Conservation (phyloP, 2,329 filamentous ascomycete species). For the Neodidymelliopsis sp. region DNA sequence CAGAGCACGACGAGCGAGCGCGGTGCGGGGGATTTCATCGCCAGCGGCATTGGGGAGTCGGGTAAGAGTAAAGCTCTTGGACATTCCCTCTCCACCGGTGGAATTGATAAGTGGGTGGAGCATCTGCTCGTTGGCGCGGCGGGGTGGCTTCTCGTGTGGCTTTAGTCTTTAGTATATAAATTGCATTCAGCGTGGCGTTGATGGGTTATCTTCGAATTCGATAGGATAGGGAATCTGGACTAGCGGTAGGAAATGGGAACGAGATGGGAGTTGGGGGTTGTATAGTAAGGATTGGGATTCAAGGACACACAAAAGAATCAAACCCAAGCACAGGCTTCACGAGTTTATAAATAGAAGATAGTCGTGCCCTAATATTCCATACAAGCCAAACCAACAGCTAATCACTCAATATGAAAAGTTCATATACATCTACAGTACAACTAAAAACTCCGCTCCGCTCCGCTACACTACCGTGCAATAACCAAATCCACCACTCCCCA, state of each 20-base stretch:
- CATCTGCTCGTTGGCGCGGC: conserved; percentile 33
- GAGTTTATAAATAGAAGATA: too few species aligned
- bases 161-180: conserved; percentile 27
- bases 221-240: not conserved
- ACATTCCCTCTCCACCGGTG: conserved; percentile 11
- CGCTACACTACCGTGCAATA: too few species aligned
- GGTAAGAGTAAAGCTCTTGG: conserved; percentile 12
- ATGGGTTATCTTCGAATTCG: not conserved
- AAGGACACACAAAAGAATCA: not conserved
- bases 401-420: not conserved
- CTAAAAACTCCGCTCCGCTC: too few species aligned
- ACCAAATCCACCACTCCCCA: too few species aligned
- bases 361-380: too few species aligned
- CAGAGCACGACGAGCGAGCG: conserved; percentile 10
- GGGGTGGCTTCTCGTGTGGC: conserved; percentile 38
- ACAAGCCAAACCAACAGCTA: too few species aligned
- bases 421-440: not conserved
- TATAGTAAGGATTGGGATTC: too few species aligned
- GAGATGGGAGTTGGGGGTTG: too few species aligned
- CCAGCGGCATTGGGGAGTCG: conserved; percentile 13
- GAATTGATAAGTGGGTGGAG: conserved; percentile 38
- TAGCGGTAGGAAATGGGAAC: too few species aligned
- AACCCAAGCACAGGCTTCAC: too few species aligned
- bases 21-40: conserved; percentile 14
- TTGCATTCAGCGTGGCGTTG: conserved; percentile 16